Evolutionary conservation across 2,329 filamentous ascomycete species (phyloP), one percentile per base, ranked within the genome.

Genomic region (Aschersonia sp.): DNA sequence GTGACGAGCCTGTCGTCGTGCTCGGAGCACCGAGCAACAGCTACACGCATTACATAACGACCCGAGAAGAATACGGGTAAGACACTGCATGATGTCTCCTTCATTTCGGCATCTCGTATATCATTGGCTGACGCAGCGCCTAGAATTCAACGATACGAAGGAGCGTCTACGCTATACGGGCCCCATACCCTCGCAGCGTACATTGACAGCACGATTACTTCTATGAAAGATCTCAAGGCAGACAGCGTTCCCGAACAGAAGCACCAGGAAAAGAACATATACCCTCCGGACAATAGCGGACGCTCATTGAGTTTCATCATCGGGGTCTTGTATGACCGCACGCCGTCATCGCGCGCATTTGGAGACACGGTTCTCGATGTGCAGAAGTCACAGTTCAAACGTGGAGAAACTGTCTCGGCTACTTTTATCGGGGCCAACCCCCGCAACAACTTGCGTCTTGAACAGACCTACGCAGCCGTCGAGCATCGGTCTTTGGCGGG

Each of bases 401-500:
- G 68, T 2, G 85, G 86, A 4, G 71, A 74, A 7, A 69, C 68
- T 0, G 74, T 87, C 31, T 74, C 66, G 5, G 84, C 76, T 0
- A 79, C 70, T 0, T 95, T 95, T 60, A 75, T 88, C 1, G 89
- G 84, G 14, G 88, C 88, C 4, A 95, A 95, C 57, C 89, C 89
- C 7, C 75, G 89, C 45, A 95, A 95, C 62, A 84, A 94, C 52
- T 73, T 95, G 42, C 76, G 80, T 2, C 76, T 87, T 1, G 88
- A 87, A 58, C 73, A 73, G 10, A 94, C 84, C 0, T 95, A 82
- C 59, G 83, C 83, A 0, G 77, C 83, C 0, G 76, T 95, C 0
- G 87, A 95, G 68, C 53, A 54, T 43, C 48, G 56, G 2, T 37
- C 44, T 14, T 52, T 45, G 3, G 48, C 46, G 22, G 55, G 58